Conservation (phyloP, 2,329 filamentous ascomycete species). For the Lomentospora prolificans region DNA sequence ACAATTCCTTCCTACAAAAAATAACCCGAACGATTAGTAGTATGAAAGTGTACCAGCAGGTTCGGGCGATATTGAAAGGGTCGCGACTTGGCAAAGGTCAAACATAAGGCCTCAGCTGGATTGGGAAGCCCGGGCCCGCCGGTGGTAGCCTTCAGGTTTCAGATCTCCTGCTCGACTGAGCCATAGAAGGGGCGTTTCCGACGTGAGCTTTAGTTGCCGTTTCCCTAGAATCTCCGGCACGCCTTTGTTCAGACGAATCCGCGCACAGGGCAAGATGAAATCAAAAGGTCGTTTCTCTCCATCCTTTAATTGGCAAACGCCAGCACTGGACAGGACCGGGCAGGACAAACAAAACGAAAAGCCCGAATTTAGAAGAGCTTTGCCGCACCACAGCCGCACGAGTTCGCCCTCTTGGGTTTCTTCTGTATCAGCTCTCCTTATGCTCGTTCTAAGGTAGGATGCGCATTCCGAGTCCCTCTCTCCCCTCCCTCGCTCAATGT, state of each 20-base stretch:
- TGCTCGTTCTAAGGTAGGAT: too few relatives aligned
- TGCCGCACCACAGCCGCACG: neutral
- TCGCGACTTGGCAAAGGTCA: neutral
- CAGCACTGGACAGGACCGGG: too few relatives aligned
- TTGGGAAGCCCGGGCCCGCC: neutral
- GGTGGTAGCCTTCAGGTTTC: slow-evolving; percentile 1
- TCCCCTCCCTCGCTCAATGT: too few relatives aligned
- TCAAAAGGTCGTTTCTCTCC: too few relatives aligned
- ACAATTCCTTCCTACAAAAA: too few relatives aligned
- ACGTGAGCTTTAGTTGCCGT: neutral
- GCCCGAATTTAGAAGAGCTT: neutral
- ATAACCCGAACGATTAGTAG: too few relatives aligned
- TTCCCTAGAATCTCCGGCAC: neutral
- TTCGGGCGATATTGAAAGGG: too few relatives aligned
- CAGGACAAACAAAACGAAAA: neutral
- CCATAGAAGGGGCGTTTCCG: neutral
- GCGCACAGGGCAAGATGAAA: neutral
- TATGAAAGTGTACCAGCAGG: too few relatives aligned
- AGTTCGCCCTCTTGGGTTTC: neutral
- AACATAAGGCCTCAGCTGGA: neutral
- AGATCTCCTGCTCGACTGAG: neutral
- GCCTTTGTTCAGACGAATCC: neutral
- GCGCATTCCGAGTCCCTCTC: too few relatives aligned
- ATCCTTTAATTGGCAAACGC: neutral
- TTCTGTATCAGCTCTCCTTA: too few relatives aligned